Base-by-base conservation (phyloP, 2,329 filamentous ascomycete genomes). In the Pseudocercospora eumusae region DNA sequence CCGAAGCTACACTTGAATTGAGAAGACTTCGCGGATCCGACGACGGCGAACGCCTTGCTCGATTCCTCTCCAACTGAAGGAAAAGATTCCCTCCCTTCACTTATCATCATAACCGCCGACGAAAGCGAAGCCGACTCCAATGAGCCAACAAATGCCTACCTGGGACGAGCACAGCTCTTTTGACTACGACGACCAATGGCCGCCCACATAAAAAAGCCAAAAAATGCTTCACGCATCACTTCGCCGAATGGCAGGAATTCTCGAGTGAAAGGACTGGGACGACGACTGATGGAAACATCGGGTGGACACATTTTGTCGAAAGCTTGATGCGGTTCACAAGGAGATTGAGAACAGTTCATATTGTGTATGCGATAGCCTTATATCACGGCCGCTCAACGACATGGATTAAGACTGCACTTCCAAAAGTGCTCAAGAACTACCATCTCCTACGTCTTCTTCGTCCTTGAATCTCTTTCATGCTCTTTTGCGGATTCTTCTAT, bases 1-100 rank as follows among this genome's bases (percentile, higher is more conserved):
- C 33, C 49, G 50, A 15, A 45, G 59, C 45, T 31, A 53, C 23
- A 25, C 20, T 54, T 4, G 52, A 54, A 18, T n/a, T 54, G 52
- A 54, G 52, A 40, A 54, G 52, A 40, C 52, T 54, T 40, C 52
- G 52, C 13, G 52, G 52, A 21, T 44, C 61, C 1, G 36, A 57
- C 27, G 53, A 56, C 28, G 58, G 57, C 40, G 61, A 63, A 57
- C 61, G 61, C 23, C 61, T 63, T 6, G 53, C 57, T 57, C 57
- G 61, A 31, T 63, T 63, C 53, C 61, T 58, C 25, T 55, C 31
- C n/a, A 55, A 63, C 52, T 63, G 61, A 62, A 59, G 20, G n/a
- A 3, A 4, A 25, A 10, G 23, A n/a, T 31, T 1, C 8, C 18
- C 36, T 18, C 15, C 11, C 4, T 15, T 15, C 11, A 33, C 31